Base-by-base conservation (phyloP, 108 stramenopile species). In the Thalassiosira profunda region DNA sequence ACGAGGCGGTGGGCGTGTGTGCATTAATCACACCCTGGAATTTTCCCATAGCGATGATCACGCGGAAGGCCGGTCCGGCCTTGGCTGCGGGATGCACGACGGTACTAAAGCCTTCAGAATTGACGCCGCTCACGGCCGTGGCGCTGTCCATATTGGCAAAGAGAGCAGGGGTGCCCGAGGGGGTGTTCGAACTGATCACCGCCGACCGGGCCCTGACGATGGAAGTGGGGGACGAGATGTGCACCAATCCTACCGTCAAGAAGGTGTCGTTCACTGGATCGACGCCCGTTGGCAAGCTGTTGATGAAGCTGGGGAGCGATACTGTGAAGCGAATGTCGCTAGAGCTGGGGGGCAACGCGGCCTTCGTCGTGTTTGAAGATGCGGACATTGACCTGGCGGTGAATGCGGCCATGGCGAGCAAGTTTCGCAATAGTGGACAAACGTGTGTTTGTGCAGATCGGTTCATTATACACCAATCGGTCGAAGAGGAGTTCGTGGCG, bases 21-120 rank as follows among this genome's bases (percentile, higher is more conserved):
- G 54, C 46, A 23, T 49, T 94, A 8, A 86, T 97, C n/a, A 91
- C 95, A 23, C 99, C 99, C 12, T 98, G 98, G 98, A 99, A 99
- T 77, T 99, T 98, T 70, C 99, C 99, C 0, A 41, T 82, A 25
- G 97, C 98, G 14, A 98, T 99, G 99, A 88, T 98, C 25, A 95
- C 98, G 9, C 84, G 95, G n/a, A 98, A 98, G 65, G 87, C 82
- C 1, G 95, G 79, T 31, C 97, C 97, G 2, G 96, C 96, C 2
- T 66, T 98, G 48, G 94, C 93, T 10, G 93, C 93, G 5, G 98
- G 98, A 14, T 95, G 94, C 73, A 86, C 90, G 8, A 79, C 79
- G 5, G 87, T 98, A 0, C 55, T 97, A 14, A 98, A 98, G 66
- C 98, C 98, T 18, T 86, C 86, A 45, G 96, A 94, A 55, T 28